Base-by-base conservation (phyloP, 2,329 filamentous ascomycete species). In the Davidsoniella virescens region DNA sequence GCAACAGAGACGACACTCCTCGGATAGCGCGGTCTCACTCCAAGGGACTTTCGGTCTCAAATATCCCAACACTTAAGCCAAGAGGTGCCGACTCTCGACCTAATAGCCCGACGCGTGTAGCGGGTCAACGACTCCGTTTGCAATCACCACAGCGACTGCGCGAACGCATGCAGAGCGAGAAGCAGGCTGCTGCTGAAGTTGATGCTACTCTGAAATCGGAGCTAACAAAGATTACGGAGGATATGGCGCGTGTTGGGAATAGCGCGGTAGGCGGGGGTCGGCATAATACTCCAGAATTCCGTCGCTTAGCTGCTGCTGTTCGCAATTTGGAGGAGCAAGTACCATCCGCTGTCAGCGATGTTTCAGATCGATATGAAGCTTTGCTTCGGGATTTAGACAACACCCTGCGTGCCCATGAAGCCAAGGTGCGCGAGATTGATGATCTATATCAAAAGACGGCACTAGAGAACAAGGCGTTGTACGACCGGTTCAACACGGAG, bases 401-500 rank as follows among this genome's bases (percentile, higher is more conserved):
- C 17, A 80, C 80, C 1, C 70, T 94, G 12, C 73, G 77, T 58
- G 78, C 86, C 1, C 79, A 77, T 12, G 87, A 95, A 62, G 75
- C 74, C 53, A 88, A 92, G 58, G 80, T 82, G 53, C 83, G 80
- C 58, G 82, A 83, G 39, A 77, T 95, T 49, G 88, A 95, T 61
- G 84, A 93, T 64, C 69, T 94, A 47, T 94, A 93, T 67, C 84
- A 86, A 56, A 87, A 94, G 60, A 77, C 81, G 14, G 87, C 80
- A 58, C 84, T 86, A 0, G 90, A 96, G 68, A 96, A 95, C 58
- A 88, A 95, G 65, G 76, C 90, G 26, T 70, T 96, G 50, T 95
- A 95, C 63, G 84, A 90, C 56, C 82, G 81, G 54, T 94, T 95
- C 69, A 94, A 95, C 59, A 76, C 79, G n/a, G 90, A 95, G 65